Base-by-base conservation (phyloP, 148 eudicot genomes). In the Rhododendron mucronatum region DNA sequence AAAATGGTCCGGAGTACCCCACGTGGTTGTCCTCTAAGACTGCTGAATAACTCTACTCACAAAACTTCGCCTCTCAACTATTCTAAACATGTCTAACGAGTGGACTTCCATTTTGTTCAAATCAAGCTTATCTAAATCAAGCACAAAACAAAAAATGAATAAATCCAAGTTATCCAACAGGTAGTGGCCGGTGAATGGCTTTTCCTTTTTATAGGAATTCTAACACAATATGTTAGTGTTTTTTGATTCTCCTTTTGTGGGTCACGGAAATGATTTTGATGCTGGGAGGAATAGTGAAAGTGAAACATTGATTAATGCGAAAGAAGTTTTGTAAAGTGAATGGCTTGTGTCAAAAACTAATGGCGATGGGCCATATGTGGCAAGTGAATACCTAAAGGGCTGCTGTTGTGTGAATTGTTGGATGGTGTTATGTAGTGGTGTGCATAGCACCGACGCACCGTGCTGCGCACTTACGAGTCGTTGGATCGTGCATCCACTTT, bases 61-160 rank as follows among this genome's bases (percentile, higher is more conserved):
- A 53, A 26, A 23, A 50, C 53, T 51, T 81, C 33, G 28, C 47
- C 47, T 71, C 15, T 45, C 30, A 16, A 41, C n/a, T 39, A 39
- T 82, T 82, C 12, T 82, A 67, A n/a, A 44, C 41, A 63, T n/a
- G 78, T 84, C 33, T 48, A 73, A 74, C 51, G 81, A 74, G 86
- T 73, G 86, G 86, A 74, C 80, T 74, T 84, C 63, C 86, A 74
- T 73, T 73, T 48, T 50, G 48, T 48, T 84, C 80, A 73, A 84
- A 84, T 84, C 86, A 84, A 74, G 86, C 50, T 74, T 50, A 74
- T 84, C 86, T 67, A 74, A 84, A 69, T 84, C 47, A 74, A 6
- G 67, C 80, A 50, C 79, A 84, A 55, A 55, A 71, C 48, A 47
- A 16, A 41, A 84, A 84, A 4, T 39, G 59, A 15, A n/a, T 18